Base-by-base conservation (phyloP, 2,329 filamentous ascomycete genomes). In the Berkeleyomyces rouxiae region DNA sequence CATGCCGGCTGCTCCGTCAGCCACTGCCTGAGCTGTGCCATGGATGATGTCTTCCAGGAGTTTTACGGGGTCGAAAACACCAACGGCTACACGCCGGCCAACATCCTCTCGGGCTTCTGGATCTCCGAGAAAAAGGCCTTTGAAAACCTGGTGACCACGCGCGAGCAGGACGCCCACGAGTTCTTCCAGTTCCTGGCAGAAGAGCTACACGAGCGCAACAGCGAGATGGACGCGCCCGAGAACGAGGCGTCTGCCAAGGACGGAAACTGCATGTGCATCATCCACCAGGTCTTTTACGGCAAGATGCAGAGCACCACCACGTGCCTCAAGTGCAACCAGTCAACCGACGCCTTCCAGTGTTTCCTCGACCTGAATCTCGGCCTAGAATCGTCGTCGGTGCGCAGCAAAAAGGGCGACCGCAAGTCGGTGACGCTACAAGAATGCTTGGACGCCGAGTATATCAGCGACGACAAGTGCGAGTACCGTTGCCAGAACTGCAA, bases 111-210 rank as follows among this genome's bases (percentile, higher is more conserved):
- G 63, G 89, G 87, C 9, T 91, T 91, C 70, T 96, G 91, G 90
- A 88, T 91, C 68, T 89, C 87, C 3, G 87, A 89, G 72, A 84
- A 81, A 75, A 83, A 80, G 71, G 80, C 82, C 0, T 86, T 85
- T 65, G 82, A 88, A 73, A 84, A 87, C 65, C 78, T 91, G 31
- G 89, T 92, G 1, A 93, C 91, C 9, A 95, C 95, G 69, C 89
- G 91, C 69, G 92, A 97, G 73, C 92, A 97, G 75, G 92, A 97
- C 70, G 92, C 92, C 0, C 92, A 97, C 71, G 92, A 97, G 72
- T 97, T 95, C 74, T 95, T 96, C 72, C 90, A 96, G 71, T 96
- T 95, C 70, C 81, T 97, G 42, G 86, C 95, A 43, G 92, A 96
- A 74, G 88, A 93, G 68, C 79, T 99, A 13, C 92, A 96, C 70